phyloP scores from a whole-genome alignment of 73 alveolate genomes.

The Urostyla sp. region DNA sequence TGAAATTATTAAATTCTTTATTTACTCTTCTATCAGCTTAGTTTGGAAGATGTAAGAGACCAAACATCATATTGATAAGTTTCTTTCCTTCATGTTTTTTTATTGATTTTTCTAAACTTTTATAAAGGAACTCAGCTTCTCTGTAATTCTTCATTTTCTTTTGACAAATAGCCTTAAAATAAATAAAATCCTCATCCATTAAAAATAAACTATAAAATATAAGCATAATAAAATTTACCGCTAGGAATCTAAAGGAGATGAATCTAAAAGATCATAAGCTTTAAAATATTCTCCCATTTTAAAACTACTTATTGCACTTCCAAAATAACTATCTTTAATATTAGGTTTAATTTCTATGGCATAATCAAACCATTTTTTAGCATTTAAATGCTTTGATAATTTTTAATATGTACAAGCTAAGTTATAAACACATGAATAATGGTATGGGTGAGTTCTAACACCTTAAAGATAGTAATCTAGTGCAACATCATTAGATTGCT shows the following conservation, averaged over 20 bases:
- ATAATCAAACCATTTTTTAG: conserved; percentile 49
- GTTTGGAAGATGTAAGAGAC: conserved; percentile 37
- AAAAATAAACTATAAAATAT: neutral
- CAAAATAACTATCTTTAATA: conserved; percentile 25
- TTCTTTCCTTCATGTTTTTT: conserved; percentile 37
- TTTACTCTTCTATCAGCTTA: conserved; percentile 44
- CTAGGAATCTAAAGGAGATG: neutral
- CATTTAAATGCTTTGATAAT: conserved; percentile 1
- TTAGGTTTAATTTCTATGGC: conserved; percentile 26
- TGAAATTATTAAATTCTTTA: neutral
- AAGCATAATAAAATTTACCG: neutral
- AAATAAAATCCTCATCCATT: conserved; percentile 9
- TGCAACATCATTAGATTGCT: conserved; percentile 43
- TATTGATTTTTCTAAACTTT: neutral
- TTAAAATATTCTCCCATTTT: conserved; percentile 15
- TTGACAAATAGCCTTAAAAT: conserved; percentile 34
- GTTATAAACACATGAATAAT: conserved; percentile 41
- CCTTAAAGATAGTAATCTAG: conserved; percentile 45
- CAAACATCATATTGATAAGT: conserved; percentile 36
- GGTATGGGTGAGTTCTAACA: conserved; percentile 13
- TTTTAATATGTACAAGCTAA: conserved; percentile 22
- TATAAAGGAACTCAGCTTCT: conserved; percentile 29
- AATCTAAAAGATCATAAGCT: conserved; percentile 10
- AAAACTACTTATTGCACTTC: conserved; percentile 57
- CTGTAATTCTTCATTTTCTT: conserved; percentile 23